A percentile compares a stretch with the other conserved stretches of the same genome.
Conservation (phyloP, 306 rosid genomes). For the Sicyos baderoa region DNA sequence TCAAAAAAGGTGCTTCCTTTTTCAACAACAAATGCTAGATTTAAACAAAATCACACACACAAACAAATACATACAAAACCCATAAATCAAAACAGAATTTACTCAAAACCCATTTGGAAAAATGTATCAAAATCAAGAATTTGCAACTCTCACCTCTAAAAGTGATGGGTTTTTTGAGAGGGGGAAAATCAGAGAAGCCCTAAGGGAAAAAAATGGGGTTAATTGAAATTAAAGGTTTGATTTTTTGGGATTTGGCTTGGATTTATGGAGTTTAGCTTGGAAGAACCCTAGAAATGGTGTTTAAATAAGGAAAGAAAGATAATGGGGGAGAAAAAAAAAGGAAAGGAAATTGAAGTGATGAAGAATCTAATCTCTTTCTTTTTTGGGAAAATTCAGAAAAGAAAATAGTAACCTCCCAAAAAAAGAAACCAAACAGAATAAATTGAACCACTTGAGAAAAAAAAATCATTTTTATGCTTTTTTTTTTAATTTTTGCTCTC, state of each 20-base stretch:
- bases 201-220: not conserved
- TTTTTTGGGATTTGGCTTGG: not conserved
- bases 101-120: constrained; percentile 15
- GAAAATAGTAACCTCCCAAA: constrained; percentile 37
- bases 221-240: not conserved
- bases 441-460: constrained; percentile 34
- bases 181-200: not conserved
- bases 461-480: not conserved
- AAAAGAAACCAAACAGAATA: constrained; percentile 41
- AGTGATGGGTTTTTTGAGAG: not conserved
- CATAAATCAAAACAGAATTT: not conserved
- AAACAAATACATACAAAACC: not conserved
- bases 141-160: not conserved
- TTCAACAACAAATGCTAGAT: not conserved
- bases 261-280: constrained; percentile 1
- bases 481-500: not conserved
- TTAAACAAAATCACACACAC: not conserved
- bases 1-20: not conserved
- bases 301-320: constrained; percentile 10
- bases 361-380: constrained; percentile 50
- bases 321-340: constrained; percentile 4
- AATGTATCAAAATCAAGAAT: not conserved
- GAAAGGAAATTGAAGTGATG: not conserved
- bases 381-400: constrained; percentile 39
- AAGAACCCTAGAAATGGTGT: constrained; percentile 22